These are phyloP conservation scores for Fusarium brachygibbosum DNA, from an alignment of 2,329 filamentous ascomycete genomes.

Conservation along the genomic window DNA sequence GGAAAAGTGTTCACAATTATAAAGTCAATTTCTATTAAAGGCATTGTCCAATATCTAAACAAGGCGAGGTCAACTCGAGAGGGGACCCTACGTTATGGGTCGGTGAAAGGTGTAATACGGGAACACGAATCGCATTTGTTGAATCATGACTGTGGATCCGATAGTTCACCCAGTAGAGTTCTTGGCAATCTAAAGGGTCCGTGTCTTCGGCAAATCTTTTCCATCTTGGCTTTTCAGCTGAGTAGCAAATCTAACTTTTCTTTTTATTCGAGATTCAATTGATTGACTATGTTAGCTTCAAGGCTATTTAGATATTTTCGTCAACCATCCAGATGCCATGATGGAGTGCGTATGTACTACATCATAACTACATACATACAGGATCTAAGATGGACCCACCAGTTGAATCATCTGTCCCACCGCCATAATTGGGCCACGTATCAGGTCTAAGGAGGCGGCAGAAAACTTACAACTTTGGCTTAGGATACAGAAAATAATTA, in stretches of 20 bases:
- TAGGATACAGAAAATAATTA: not conserved
- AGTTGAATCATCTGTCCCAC: no score
- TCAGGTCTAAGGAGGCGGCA: no score
- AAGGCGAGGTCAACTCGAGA: not conserved
- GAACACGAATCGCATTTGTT: not conserved
- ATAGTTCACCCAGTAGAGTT: not conserved
- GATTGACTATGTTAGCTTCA: accelerated
- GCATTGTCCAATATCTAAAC: not conserved
- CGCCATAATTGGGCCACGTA: no score
- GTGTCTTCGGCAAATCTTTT: not conserved
- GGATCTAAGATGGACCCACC: no score
- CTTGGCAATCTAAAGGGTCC: not conserved
- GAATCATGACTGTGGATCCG: not conserved
- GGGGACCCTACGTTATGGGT: not conserved
- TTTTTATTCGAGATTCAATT: not conserved
- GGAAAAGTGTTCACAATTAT: no score
- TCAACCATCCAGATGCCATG: no score
- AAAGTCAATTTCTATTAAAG: not conserved
- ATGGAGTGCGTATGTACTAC: no score
- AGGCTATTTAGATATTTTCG: not conserved
- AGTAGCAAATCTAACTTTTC: no score
- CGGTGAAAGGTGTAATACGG: not conserved
- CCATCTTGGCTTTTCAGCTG: not conserved
- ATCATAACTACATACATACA: no score
- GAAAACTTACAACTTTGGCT: no score